These are phyloP conservation scores for Kazachstania africana DNA, from an alignment of 805 yeast species.

Conservation along the genomic window DNA sequence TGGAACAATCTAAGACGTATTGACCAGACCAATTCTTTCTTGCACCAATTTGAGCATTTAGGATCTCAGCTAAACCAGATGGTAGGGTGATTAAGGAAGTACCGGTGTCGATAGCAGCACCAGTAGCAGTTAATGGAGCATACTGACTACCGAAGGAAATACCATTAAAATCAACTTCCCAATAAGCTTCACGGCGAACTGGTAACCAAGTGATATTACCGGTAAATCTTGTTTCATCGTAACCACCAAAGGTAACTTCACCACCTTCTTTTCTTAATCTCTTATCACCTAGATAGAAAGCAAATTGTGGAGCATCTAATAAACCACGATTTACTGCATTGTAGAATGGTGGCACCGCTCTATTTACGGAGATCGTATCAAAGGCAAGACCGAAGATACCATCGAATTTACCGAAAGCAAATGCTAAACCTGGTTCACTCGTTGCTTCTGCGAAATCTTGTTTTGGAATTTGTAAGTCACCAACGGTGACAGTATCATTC, in stretches of 20 bases:
- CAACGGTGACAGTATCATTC: conserved; percentile 69
- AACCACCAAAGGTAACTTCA: conserved; percentile 90
- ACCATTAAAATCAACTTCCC: conserved; percentile 94
- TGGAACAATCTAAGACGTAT: conserved; percentile 82
- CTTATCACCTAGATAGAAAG: conserved; percentile 86
- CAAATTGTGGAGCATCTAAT: conserved; percentile 74
- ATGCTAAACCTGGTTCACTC: conserved; percentile 92
- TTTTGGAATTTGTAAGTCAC: conserved; percentile 62
- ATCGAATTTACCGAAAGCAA: conserved; percentile 97
- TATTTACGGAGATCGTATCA: conserved; percentile 79
- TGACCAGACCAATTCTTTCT: conserved; percentile 96
- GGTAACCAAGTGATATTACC: conserved; percentile 95
- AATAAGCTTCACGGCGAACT: conserved; percentile 97
- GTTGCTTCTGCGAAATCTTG: conserved; percentile 98
- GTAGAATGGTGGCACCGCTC: conserved; percentile 87
- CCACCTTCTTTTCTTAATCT: conserved; percentile 65
- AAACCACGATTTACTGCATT: conserved; percentile 75
- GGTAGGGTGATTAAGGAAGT: conserved; percentile 94
- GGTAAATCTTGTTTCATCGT: conserved; percentile 58
- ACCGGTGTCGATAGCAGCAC: conserved; percentile 98
- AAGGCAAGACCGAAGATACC: conserved; percentile 95
- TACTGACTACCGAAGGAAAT: conserved; percentile 86
- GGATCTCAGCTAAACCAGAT: conserved; percentile 86
- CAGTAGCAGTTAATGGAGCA: conserved; percentile 69
- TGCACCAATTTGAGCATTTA: conserved; percentile 94